Percentiles rank a stretch among this genome's conserved stretches.
Evolutionary conservation across 768 basidiomycete species (phyloP).

Genomic region (Collybia nuda): DNA sequence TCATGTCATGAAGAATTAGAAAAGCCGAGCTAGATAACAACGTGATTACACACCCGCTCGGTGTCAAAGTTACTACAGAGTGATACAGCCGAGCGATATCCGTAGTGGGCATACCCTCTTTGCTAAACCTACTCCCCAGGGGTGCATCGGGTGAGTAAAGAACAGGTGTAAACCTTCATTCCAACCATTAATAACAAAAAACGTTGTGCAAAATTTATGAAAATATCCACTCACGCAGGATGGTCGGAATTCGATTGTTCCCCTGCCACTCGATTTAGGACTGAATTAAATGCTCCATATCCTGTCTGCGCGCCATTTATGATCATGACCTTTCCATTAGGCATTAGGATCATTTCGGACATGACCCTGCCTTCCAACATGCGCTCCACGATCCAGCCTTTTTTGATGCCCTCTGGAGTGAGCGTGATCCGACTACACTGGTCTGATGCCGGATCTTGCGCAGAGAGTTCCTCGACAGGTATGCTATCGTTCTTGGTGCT

Average conservation of each 20-base stretch:
- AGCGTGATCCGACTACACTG: conserved; percentile 44
- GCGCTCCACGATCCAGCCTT: conserved; percentile 44
- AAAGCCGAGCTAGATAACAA: conserved; percentile 11
- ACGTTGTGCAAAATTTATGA: neutral
- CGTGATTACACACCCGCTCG: conserved; percentile 43
- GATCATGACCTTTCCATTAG: conserved; percentile 40
- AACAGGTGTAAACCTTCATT: conserved; percentile 28
- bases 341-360: conserved; percentile 35
- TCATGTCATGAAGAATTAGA: neutral
- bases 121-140: conserved; percentile 45
- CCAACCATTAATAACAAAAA: conserved; percentile 8
- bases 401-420: conserved; percentile 38
- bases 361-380: conserved; percentile 40
- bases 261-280: conserved; percentile 18
- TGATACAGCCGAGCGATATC: conserved; percentile 60
- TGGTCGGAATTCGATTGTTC: conserved; percentile 23
- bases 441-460: conserved; percentile 38
- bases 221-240: conserved; percentile 10
- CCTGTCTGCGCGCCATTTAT: conserved; percentile 43
- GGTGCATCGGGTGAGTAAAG: conserved; percentile 48
- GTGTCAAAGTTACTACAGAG: conserved; percentile 55
- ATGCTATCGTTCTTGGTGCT: conserved; percentile 30
- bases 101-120: conserved; percentile 36
- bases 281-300: conserved; percentile 2
- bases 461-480: conserved; percentile 25